These are phyloP conservation scores for Sporothrix variecibatus DNA, from an alignment of 2,329 filamentous ascomycete species.

Conservation along the genomic window DNA sequence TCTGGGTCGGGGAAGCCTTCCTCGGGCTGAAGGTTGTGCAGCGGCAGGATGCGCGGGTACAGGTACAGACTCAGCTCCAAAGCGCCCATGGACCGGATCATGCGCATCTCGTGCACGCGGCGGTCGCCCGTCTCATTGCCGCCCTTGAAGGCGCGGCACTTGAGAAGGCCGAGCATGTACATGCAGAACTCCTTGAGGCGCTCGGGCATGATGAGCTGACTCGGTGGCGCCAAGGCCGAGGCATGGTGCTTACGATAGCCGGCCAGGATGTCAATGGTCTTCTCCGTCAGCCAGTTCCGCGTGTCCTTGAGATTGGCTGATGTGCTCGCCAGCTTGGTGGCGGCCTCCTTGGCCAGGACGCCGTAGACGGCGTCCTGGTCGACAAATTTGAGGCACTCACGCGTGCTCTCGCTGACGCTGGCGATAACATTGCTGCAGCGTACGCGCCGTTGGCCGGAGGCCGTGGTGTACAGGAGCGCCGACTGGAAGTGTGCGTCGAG, in stretches of 20 bases:
- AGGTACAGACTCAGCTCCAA: slow-evolving; percentile 87
- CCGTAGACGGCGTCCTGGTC: slow-evolving; percentile 92
- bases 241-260: slow-evolving; percentile 92
- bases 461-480: slow-evolving; percentile 90
- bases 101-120: slow-evolving; percentile 84
- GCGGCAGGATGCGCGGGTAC: slow-evolving; percentile 87
- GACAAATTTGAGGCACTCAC: slow-evolving; percentile 86
- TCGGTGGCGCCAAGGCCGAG: slow-evolving; percentile 77
- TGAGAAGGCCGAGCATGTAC: slow-evolving; percentile 89
- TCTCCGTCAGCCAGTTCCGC: slow-evolving; percentile 79
- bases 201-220: slow-evolving; percentile 92
- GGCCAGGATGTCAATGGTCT: slow-evolving; percentile 87
- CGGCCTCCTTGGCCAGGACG: slow-evolving; percentile 90
- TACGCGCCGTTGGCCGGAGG: slow-evolving; percentile 83
- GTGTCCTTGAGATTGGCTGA: slow-evolving; percentile 82
- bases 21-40: slow-evolving; percentile 84
- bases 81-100: slow-evolving; percentile 85
- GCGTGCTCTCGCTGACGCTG: slow-evolving; percentile 80
- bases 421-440: slow-evolving; percentile 93
- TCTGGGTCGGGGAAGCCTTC: slow-evolving; percentile 90
- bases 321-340: slow-evolving; percentile 72
- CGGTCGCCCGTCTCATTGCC: slow-evolving; percentile 89
- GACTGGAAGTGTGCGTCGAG: slow-evolving; percentile 97
- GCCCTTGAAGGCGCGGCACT: slow-evolving; percentile 90
- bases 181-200: slow-evolving; percentile 95